Conservation (phyloP, 495 filamentous ascomycete species). For the Annulohypoxylon stygium region DNA sequence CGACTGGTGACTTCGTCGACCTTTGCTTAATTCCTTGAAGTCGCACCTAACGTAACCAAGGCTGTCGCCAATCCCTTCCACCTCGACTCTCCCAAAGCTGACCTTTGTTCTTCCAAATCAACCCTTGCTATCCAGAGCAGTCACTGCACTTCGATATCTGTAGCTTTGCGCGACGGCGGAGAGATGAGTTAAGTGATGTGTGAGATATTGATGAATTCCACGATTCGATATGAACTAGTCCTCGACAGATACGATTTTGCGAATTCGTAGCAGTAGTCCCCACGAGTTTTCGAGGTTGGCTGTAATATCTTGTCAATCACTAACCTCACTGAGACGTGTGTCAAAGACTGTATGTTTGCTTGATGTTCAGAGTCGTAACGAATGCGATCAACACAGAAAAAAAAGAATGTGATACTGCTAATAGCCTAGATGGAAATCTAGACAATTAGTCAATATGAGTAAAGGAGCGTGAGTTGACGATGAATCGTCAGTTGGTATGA, state of each 20-base stretch:
- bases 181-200: constrained; percentile 8
- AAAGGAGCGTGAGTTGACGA: constrained; percentile 41
- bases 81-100: constrained; percentile 13
- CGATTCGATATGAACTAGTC: constrained; percentile 17
- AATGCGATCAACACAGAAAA: constrained; percentile 55
- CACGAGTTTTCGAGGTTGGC: constrained; percentile 6
- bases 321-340: constrained; percentile 28
- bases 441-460: constrained; percentile 33
- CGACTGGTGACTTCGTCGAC: constrained; percentile 6
- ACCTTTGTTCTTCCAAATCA: constrained; percentile 19
- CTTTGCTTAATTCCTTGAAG: constrained; percentile 14
- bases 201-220: constrained; percentile 2
- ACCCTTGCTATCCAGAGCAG: constrained; percentile 31
- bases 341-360: constrained; percentile 33
- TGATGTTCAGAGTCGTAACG: constrained; percentile 42
- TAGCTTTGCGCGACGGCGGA: constrained; percentile 14
- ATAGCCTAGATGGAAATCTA: constrained; percentile 41
- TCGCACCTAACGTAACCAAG: constrained; percentile 19
- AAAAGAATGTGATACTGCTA: constrained; percentile 45
- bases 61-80: constrained; percentile 28
- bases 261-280: background rate
- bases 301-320: constrained; percentile 21
- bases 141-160: background rate
- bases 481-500: constrained; percentile 26
- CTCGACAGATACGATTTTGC: background rate